Base-by-base conservation (phyloP, 306 rosid genomes). In the Dalbergia cultrata region DNA sequence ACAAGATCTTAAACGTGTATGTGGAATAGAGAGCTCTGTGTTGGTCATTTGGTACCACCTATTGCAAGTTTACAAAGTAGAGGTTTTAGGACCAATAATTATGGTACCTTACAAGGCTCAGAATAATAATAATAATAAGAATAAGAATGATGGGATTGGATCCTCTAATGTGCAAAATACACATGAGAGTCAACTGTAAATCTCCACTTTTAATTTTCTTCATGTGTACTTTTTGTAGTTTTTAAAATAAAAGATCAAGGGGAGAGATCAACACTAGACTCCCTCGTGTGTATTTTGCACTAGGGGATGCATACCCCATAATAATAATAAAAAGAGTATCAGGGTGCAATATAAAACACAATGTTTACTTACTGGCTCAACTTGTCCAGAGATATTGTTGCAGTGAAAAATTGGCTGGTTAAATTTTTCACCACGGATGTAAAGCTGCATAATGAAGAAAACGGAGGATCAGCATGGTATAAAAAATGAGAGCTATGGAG, bases 331-430 rank as follows among this genome's bases (percentile, higher is more conserved):
- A 26, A 26, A 26, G 31, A 19, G 67, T 33, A 41, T 19, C 76
- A 41, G 67, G 52, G 57, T 54, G 13, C 34, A 22, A 69, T 67
- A 54, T 54, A 17, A 13, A 72, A 62, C 34, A 39, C 68, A 43
- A 31, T 8, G 71, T 67, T 66, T 70, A 78, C 97, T 93, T 84
- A 96, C 99, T 18, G 99, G 99, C 60, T 96, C 99, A 72, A 93
- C 99, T 3, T 78, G 86, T 74, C 99, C 99, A 81, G 98, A 85
- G 59, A 96, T 90, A 78, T 96, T 96, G 90, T 96, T 96, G 93
- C 99, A 96, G 90, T 86, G 89, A 78, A 96, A 96, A 52, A 96
- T 87, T 61, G 99, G 99, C 84, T 96, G 99, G 84, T 96, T 93
- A 82, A 96, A 96, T 81, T 93, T 93, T 81, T 96, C 99, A 65